Conservation (phyloP, 257 asterid species). For the Galeopsis tetrahit region DNA sequence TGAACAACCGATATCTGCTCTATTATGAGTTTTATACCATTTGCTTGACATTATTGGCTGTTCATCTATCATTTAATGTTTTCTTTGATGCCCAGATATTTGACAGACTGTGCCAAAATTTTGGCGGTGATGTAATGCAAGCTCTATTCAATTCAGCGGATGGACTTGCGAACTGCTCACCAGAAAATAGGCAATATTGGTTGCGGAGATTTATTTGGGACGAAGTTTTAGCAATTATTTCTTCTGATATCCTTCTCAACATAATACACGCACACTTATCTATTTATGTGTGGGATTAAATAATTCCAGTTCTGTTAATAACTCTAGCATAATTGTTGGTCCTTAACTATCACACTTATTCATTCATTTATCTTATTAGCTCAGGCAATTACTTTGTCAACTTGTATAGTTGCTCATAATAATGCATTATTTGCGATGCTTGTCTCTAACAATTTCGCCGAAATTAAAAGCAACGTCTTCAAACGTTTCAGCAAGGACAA, state of each 20-base stretch:
- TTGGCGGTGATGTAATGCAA: conserved; percentile 96
- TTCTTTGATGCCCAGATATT: conserved; percentile 76
- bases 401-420: conserved; percentile 98
- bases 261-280: conserved; percentile 14
- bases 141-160: conserved; percentile 87
- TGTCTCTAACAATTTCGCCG: conserved; percentile 96
- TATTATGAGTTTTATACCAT: not conserved
- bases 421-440: conserved; percentile 92
- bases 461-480: conserved; percentile 93
- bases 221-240: conserved; percentile 73
- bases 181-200: conserved; percentile 62
- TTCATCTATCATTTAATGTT: conserved; percentile 13
- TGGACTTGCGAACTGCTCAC: conserved; percentile 81
- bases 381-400: conserved; percentile 94
- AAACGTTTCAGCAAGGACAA: conserved; percentile 94
- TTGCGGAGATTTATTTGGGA: conserved; percentile 76
- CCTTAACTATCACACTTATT: conserved; percentile 82
- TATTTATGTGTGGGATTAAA: not conserved
- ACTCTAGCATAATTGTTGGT: conserved; percentile 33
- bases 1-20: not conserved
- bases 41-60: conserved; percentile 30
- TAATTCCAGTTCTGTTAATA: conserved; percentile 3
- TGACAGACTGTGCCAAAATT: conserved; percentile 93
- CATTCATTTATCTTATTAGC: conserved; percentile 93
- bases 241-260: conserved; percentile 88